Conservation (phyloP, 805 yeast genomes). For the Sugiyamaella chiloensis region DNA sequence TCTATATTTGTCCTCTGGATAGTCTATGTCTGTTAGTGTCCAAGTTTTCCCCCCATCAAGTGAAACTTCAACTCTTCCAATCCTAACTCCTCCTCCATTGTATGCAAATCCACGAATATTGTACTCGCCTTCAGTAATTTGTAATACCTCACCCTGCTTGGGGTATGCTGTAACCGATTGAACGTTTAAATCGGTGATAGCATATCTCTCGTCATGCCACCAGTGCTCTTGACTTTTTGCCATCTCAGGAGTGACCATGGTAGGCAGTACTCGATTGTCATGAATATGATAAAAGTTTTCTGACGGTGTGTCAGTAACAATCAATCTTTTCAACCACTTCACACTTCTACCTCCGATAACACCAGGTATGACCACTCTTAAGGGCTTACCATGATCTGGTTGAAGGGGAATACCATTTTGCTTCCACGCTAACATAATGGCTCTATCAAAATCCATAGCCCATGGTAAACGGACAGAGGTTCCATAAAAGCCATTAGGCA, state of each 20-base stretch:
- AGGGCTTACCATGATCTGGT: constrained; percentile 39
- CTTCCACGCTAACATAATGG: constrained; percentile 35
- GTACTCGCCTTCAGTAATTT: constrained; percentile 20
- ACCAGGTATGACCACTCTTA: constrained; percentile 39
- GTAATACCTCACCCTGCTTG: constrained; percentile 29
- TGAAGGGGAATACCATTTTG: constrained; percentile 37
- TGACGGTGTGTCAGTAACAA: constrained; percentile 34
- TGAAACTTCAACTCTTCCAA: constrained; percentile 36
- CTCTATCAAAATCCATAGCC: constrained; percentile 36
- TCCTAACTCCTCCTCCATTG: constrained; percentile 37
- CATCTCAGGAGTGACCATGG: constrained; percentile 37
- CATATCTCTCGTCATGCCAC: constrained; percentile 41
- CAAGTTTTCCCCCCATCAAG: constrained; percentile 35
- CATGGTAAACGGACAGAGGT: constrained; percentile 27
- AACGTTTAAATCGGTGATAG: constrained; percentile 35
- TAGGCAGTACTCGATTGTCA: constrained; percentile 39
- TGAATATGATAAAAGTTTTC: constrained; percentile 38
- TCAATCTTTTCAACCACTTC: constrained; percentile 35
- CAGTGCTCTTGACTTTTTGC: constrained; percentile 32
- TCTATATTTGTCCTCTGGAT: constrained; percentile 8
- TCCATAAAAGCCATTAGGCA: constrained; percentile 7
- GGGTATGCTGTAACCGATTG: constrained; percentile 37
- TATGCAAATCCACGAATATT: constrained; percentile 36
- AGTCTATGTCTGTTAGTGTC: constrained; percentile 22
- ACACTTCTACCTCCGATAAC: constrained; percentile 41